phyloP scores from a whole-genome alignment of 441 rosid species.

The Corymbia calophylla region DNA sequence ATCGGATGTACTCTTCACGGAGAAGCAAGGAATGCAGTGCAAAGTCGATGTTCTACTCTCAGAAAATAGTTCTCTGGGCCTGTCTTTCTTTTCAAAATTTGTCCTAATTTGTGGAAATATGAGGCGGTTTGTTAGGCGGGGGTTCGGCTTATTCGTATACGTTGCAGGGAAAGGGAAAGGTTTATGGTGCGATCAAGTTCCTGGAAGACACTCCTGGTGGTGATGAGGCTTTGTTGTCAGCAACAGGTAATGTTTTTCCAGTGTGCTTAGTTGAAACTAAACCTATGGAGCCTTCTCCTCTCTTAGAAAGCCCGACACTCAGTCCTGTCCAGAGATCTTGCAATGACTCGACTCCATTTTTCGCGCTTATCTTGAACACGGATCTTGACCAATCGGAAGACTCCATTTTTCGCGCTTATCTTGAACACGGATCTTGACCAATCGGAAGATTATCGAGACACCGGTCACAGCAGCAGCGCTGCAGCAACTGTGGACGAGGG shows the following conservation, averaged over 20 bases:
- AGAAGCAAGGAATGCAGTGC: neutral
- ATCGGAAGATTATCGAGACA: neutral
- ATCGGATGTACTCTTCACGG: neutral
- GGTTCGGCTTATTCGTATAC: neutral
- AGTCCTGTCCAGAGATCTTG: neutral
- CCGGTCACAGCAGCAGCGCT: neutral
- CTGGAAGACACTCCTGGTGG: neutral
- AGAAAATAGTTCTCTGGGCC: neutral
- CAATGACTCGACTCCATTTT: neutral
- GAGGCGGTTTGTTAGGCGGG: neutral
- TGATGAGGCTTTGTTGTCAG: neutral
- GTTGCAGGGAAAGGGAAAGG: neutral
- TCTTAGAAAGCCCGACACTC: neutral
- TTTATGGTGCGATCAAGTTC: neutral
- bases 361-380: neutral
- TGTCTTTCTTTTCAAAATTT: neutral
- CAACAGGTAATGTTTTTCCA: neutral
- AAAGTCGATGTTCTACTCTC: neutral
- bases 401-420: neutral
- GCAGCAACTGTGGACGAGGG: neutral
- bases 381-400: neutral
- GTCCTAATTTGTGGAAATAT: neutral
- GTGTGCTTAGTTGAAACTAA: neutral
- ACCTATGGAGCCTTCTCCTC: neutral
- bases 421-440: neutral